phyloP scores from a whole-genome alignment of 2,329 filamentous ascomycete genomes.

The Phoma herbarum region DNA sequence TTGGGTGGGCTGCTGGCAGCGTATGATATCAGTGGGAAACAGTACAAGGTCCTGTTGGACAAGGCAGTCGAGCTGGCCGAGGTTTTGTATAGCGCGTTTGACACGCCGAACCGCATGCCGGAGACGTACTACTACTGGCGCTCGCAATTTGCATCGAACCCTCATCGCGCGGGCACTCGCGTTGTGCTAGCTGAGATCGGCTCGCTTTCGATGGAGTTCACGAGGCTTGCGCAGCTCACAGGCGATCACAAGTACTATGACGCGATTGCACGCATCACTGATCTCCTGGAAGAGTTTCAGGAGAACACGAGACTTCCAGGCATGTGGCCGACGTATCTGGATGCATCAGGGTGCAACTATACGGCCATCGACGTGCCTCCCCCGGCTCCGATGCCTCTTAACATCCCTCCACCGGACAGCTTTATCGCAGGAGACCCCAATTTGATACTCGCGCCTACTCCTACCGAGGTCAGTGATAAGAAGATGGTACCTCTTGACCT shows the following conservation, averaged over 20 bases:
- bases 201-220: conserved; percentile 60
- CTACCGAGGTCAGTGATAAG: conserved; percentile 38
- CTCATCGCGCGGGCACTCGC: conserved; percentile 52
- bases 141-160: conserved; percentile 48
- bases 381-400: conserved; percentile 32
- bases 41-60: conserved; percentile 61
- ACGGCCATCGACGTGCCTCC: conserved; percentile 34
- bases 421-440: background rate
- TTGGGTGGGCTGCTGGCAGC: conserved; percentile 74
- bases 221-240: conserved; percentile 57
- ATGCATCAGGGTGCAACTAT: conserved; percentile 52
- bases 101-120: conserved; percentile 74
- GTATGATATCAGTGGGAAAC: conserved; percentile 69
- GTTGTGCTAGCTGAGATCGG: conserved; percentile 60
- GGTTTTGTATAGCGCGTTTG: conserved; percentile 71
- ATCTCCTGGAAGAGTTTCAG: conserved; percentile 55
- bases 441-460: conserved; percentile 14
- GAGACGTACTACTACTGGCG: conserved; percentile 66
- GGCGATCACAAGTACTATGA: conserved; percentile 59
- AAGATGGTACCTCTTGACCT: conserved; percentile 45
- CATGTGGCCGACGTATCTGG: conserved; percentile 59
- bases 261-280: conserved; percentile 57
- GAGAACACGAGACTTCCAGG: conserved; percentile 57
- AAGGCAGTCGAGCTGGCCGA: conserved; percentile 72
- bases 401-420: conserved; percentile 5